These are phyloP conservation scores for Xylaria palmicola DNA, from an alignment of 495 filamentous ascomycete genomes.

Conservation along the genomic window DNA sequence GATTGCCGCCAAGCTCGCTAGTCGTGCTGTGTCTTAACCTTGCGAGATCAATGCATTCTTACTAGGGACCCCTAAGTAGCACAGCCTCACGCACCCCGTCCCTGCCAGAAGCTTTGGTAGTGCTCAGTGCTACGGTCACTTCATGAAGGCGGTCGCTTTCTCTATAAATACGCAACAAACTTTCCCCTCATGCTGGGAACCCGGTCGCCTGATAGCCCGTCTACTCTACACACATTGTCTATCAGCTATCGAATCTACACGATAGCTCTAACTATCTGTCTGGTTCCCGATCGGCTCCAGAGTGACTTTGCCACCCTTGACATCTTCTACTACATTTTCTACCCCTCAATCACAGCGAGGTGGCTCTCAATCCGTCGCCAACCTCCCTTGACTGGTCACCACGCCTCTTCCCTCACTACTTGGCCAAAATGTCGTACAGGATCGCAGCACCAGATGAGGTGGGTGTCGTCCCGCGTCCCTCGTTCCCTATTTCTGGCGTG, in stretches of 20 bases:
- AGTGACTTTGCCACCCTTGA: background rate
- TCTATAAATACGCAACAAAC: background rate
- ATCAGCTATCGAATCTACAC: background rate
- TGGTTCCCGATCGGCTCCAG: no score
- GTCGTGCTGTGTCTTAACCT: background rate
- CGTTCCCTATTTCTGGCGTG: background rate
- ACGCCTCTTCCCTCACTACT: background rate
- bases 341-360: background rate
- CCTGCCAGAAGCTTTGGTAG: background rate
- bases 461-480: background rate
- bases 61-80: background rate
- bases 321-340: background rate
- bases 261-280: background rate
- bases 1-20: background rate
- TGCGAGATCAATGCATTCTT: background rate
- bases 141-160: no score
- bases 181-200: background rate
- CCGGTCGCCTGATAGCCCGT: background rate
- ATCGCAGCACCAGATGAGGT: slow-evolving; percentile 48
- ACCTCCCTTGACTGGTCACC: background rate
- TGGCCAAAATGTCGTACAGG: slow-evolving; percentile 43
- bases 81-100: background rate
- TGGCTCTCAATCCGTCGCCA: background rate
- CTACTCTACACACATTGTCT: background rate
- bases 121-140: no score